Conservation (phyloP, 306 rosid genomes). For the Cucurbita argyrosperma region DNA sequence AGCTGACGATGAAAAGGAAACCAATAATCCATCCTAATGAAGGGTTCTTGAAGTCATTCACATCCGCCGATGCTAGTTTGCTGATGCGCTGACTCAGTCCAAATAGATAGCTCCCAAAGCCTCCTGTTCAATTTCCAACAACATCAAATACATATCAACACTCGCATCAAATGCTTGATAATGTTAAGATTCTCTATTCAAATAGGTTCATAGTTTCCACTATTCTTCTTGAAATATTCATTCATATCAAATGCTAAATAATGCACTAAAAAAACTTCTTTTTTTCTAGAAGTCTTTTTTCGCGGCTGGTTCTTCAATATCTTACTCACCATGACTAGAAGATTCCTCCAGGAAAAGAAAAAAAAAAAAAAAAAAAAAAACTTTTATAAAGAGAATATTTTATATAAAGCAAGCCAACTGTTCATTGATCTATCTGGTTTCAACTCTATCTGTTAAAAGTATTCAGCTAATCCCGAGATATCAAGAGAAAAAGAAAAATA, state of each 20-base stretch:
- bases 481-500: too few relatives aligned
- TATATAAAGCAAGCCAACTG: background rate
- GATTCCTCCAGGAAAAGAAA: background rate
- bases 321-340: background rate
- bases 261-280: background rate
- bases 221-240: background rate
- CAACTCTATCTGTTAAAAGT: background rate
- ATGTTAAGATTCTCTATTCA: background rate
- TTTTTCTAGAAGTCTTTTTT: background rate
- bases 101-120: constrained; percentile 6
- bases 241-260: background rate
- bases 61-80: background rate
- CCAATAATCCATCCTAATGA: constrained; percentile 6
- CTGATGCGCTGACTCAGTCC: background rate
- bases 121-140: background rate
- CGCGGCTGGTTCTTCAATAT: background rate
- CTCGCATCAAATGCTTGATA: background rate
- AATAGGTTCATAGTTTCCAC: background rate
- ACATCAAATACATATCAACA: background rate
- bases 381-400: background rate
- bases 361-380: background rate
- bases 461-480: too few relatives aligned
- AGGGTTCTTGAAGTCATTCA: constrained; percentile 3
- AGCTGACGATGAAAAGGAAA: constrained; percentile 7
- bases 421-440: background rate